Evolutionary conservation across 164 flowering plant species (phyloP).

Genomic region (Kalanchoe fedtschenkoi): DNA sequence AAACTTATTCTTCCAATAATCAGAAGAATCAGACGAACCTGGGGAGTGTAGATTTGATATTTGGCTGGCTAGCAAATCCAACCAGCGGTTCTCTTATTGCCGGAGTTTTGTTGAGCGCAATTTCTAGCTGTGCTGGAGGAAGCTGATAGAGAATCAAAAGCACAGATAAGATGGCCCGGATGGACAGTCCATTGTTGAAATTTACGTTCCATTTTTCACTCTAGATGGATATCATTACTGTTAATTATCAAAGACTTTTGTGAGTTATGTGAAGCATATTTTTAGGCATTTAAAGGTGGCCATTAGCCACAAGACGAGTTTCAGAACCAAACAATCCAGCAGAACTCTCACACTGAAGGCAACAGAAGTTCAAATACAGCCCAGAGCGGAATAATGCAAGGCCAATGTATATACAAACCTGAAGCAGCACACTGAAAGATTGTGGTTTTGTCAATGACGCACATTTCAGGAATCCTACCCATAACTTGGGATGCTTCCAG

Average conservation of each 20-base stretch:
- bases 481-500: slow-evolving; percentile 92
- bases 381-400: too few species aligned
- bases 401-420: slow-evolving; percentile 38
- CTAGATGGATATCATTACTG: not conserved
- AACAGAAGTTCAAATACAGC: too few species aligned
- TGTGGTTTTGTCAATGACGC: slow-evolving; percentile 74
- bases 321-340: too few species aligned
- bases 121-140: slow-evolving; percentile 83
- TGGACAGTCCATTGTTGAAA: slow-evolving; percentile 1
- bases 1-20: too few species aligned
- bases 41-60: slow-evolving; percentile 61
- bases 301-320: too few species aligned
- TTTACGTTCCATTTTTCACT: too few species aligned
- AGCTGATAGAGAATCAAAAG: slow-evolving; percentile 31
- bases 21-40: slow-evolving; percentile 30
- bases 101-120: slow-evolving; percentile 59
- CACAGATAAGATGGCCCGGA: not conserved
- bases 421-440: slow-evolving; percentile 80
- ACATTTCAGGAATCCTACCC: slow-evolving; percentile 98
- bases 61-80: slow-evolving; percentile 74
- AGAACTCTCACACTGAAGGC: too few species aligned
- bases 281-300: not conserved
- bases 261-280: not conserved
- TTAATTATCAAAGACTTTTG: not conserved
- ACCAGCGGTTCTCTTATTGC: slow-evolving; percentile 61